These are phyloP conservation scores for Nelumbo lutea DNA, from an alignment of 164 flowering plant species.

Conservation along the genomic window DNA sequence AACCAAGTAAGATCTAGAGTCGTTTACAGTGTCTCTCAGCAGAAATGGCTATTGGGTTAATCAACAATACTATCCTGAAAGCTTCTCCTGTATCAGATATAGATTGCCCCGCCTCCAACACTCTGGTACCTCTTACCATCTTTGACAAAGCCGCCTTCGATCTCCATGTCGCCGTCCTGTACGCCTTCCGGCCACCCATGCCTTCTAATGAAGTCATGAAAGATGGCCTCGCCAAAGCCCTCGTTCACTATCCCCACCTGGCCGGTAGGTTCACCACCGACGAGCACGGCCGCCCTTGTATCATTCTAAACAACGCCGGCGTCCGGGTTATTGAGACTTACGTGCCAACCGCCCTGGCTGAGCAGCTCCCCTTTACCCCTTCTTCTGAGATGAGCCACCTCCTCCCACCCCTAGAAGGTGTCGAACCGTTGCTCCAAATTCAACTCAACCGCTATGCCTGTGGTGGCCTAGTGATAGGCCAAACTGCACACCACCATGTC, in stretches of 20 bases:
- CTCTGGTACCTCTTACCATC: slow-evolving; percentile 18
- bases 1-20: too few species aligned
- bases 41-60: not conserved
- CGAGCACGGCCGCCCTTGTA: slow-evolving; percentile 2
- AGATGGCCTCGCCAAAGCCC: slow-evolving; percentile 17
- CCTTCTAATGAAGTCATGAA: slow-evolving; percentile 20
- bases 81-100: slow-evolving; percentile 2
- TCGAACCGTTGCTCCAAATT: slow-evolving; percentile 13
- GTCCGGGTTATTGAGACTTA: slow-evolving; percentile 11
- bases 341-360: slow-evolving; percentile 4
- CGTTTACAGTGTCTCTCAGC: slow-evolving; percentile 6
- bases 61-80: slow-evolving; percentile 4
- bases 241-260: slow-evolving; percentile 15
- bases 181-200: slow-evolving; percentile 16
- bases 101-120: not conserved
- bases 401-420: slow-evolving; percentile 14
- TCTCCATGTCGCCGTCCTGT: slow-evolving; percentile 17
- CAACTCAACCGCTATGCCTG: slow-evolving; percentile 5
- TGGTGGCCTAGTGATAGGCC: slow-evolving; percentile 19
- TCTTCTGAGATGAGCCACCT: slow-evolving; percentile 10
- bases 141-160: slow-evolving; percentile 25
- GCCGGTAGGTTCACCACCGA: slow-evolving; percentile 16
- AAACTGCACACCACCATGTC: slow-evolving; percentile 16
- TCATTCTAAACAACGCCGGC: not conserved
- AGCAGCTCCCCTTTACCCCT: slow-evolving; percentile 5